Evolutionary conservation across 169 alveolate genomes (phyloP).

Genomic region (Babesia ovata): DNA sequence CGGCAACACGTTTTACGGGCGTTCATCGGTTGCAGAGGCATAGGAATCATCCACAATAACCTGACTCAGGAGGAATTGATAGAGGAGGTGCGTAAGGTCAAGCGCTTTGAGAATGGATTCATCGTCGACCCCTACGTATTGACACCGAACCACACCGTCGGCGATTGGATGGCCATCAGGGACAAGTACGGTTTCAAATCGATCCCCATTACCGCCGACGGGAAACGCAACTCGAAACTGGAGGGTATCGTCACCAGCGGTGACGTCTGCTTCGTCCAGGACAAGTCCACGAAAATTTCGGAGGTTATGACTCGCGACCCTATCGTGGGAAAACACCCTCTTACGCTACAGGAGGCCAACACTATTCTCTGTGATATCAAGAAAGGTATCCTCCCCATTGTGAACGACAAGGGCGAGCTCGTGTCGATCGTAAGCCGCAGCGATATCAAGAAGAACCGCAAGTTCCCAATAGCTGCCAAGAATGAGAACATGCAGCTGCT

Average conservation of each 20-base stretch:
- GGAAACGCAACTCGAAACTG: slow-evolving; percentile 84
- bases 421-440: slow-evolving; percentile 86
- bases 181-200: slow-evolving; percentile 76
- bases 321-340: slow-evolving; percentile 82
- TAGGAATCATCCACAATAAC: slow-evolving; percentile 92
- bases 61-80: slow-evolving; percentile 82
- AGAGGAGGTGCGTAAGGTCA: slow-evolving; percentile 85
- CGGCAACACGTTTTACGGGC: not conserved
- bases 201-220: slow-evolving; percentile 87
- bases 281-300: slow-evolving; percentile 74
- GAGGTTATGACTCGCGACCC: slow-evolving; percentile 85
- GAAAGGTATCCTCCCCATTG: slow-evolving; percentile 87
- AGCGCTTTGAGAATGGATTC: slow-evolving; percentile 90
- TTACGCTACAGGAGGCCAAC: slow-evolving; percentile 84
- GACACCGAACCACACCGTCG: slow-evolving; percentile 83
- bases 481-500: slow-evolving; percentile 85
- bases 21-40: slow-evolving; percentile 9
- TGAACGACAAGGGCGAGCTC: slow-evolving; percentile 80
- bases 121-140: slow-evolving; percentile 85
- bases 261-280: slow-evolving; percentile 84
- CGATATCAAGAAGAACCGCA: slow-evolving; percentile 85
- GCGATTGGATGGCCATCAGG: slow-evolving; percentile 77
- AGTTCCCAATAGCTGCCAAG: slow-evolving; percentile 87
- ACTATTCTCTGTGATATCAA: slow-evolving; percentile 75
- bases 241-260: slow-evolving; percentile 86